Conservation (phyloP, 2,329 filamentous ascomycete species). For the Ilyonectria robusta region DNA sequence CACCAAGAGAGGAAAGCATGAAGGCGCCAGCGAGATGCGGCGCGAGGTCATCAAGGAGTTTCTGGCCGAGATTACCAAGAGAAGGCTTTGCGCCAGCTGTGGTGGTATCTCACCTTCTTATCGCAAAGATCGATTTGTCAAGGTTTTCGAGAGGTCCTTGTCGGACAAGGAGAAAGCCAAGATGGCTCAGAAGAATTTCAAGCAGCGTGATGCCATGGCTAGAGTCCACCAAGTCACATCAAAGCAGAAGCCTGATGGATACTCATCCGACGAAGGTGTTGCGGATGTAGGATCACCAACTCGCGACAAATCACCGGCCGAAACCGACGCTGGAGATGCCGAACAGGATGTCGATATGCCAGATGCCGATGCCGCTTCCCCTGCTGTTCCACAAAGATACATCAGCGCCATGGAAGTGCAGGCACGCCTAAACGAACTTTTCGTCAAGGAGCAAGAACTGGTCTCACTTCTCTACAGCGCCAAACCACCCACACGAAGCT, state of each 20-base stretch:
- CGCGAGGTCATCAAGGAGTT: constrained; percentile 86
- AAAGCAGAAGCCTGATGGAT: constrained; percentile 59
- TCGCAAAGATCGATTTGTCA: constrained; percentile 91
- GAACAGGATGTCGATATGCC: constrained; percentile 51
- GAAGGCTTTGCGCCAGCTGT: constrained; percentile 77
- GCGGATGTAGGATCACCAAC: constrained; percentile 72
- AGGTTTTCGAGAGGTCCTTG: constrained; percentile 91
- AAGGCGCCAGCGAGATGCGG: constrained; percentile 84
- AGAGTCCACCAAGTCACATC: constrained; percentile 50
- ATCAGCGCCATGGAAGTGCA: constrained; percentile 88
- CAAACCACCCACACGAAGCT: constrained; percentile 72
- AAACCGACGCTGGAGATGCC: constrained; percentile 66
- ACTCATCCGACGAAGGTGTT: constrained; percentile 77
- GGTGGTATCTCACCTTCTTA: constrained; percentile 83
- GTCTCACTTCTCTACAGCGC: constrained; percentile 88
- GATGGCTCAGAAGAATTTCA: constrained; percentile 80
- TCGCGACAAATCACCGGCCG: constrained; percentile 52
- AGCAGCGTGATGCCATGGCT: constrained; percentile 78
- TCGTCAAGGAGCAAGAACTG: constrained; percentile 89
- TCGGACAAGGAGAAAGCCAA: constrained; percentile 80
- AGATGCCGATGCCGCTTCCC: constrained; percentile 49
- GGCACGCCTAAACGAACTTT: constrained; percentile 82
- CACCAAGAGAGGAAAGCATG: constrained; percentile 79
- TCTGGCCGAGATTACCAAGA: constrained; percentile 77
- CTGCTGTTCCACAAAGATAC: constrained; percentile 72